Conservation (phyloP, 2,329 filamentous ascomycete species). For the Claviceps purpurea region DNA sequence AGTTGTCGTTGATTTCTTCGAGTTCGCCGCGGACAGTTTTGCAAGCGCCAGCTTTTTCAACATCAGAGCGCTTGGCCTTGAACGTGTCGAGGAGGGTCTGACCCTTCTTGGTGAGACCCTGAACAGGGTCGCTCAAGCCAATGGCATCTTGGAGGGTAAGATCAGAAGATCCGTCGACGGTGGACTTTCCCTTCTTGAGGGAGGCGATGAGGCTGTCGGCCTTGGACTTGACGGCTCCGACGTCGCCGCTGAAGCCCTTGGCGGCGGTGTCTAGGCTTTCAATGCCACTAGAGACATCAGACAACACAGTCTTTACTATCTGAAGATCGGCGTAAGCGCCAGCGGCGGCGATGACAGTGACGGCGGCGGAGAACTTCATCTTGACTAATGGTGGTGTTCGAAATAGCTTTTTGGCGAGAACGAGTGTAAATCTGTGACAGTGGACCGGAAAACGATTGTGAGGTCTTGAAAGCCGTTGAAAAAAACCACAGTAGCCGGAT, state of each 20-base stretch:
- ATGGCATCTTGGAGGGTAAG: slow-evolving; percentile 9
- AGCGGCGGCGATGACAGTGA: slow-evolving; percentile 7
- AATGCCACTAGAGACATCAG: slow-evolving; percentile 6
- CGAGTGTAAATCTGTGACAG: slow-evolving; percentile 6
- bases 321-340: slow-evolving; percentile 8
- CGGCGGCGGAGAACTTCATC: slow-evolving; percentile 10
- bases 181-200: slow-evolving; percentile 9
- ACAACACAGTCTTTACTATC: slow-evolving; percentile 7
- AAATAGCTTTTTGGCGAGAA: slow-evolving; percentile 2
- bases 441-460: slow-evolving; percentile 1
- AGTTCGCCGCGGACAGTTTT: slow-evolving; percentile 13
- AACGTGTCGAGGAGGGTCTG: slow-evolving; percentile 14
- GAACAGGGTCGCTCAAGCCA: slow-evolving; percentile 8
- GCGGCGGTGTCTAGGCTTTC: slow-evolving; percentile 12
- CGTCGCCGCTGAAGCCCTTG: slow-evolving; percentile 13
- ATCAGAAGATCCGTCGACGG: slow-evolving; percentile 6
- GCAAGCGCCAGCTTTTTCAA: slow-evolving; percentile 18
- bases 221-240: slow-evolving; percentile 9
- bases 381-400: slow-evolving; percentile 1
- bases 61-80: slow-evolving; percentile 13
- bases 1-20: slow-evolving; percentile 12
- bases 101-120: slow-evolving; percentile 13
- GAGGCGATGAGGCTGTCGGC: slow-evolving; percentile 10
- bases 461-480: background rate
- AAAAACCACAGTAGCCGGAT: slow-evolving; percentile 2